Conservation (phyloP, 345 rosid species). For the thale cress (Arabidopsis thaliana) region TAIR10.1 NC_003071.7:18315501-18316000, state of each 20-base stretch:
- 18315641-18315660: constrained; percentile 3
- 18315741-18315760: background rate
- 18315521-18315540: no score
- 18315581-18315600: background rate
- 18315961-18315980: constrained; percentile 37
- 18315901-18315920: background rate
- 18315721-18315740: background rate
- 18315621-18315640: constrained; percentile 17
- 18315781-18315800: constrained; percentile 30
- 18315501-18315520: no score
- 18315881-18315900: background rate
- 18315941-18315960: constrained; percentile 16
- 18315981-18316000: constrained; percentile 25
- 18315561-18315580: background rate
- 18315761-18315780: constrained; percentile 28
- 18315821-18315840: background rate
- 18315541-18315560: background rate
- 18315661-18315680: background rate
- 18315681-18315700: background rate
- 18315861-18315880: background rate
- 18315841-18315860: background rate
- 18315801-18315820: background rate
- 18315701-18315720: constrained; percentile 13
- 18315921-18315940: background rate
- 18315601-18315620: background rate